Base-by-base conservation (phyloP, 2,329 filamentous ascomycete species). In the Neonectria coccinea region DNA sequence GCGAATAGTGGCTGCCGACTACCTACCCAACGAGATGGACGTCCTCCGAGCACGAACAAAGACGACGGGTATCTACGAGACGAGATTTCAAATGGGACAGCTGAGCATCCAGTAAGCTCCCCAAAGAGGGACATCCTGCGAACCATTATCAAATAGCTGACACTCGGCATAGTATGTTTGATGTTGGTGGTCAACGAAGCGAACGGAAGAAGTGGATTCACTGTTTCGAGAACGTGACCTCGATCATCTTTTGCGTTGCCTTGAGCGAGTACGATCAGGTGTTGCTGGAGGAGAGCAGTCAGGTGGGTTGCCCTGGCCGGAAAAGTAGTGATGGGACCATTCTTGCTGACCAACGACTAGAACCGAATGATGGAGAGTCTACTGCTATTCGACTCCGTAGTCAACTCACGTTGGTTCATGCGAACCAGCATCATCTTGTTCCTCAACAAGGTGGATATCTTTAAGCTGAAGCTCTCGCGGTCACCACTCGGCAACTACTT, bases 191-290 rank as follows among this genome's bases (percentile, higher is more conserved):
- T 25, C 96, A 99, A 81, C 86, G 96, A 77, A 98, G 95, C 79
- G 96, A 99, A 81, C 89, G 96, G 67, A 99, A 99, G 85, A 99
- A 99, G 83, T 99, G 96, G 96, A 99, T 99, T 77, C 96, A 99
- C 82, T 99, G 96, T 83, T 99, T 99, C 79, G 96, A 99, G 80
- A 98, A 98, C 74, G 96, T 99, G 74, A 99, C 96, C 47, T 98
- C 96, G 4, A 99, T 99, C 79, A 99, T 99, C 72, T 99, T 99
- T 81, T 99, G 96, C 77, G 96, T 99, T 67, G 96, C 96, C 16
- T 83, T 99, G 73, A 98, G 94, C 83, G 96, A 99, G 81, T 99
- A 99, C 79, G 96, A 99, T 76, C 96, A 99, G 81, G 95, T 97
- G 5, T 84, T 99, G 58, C 85, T 99, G 44, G 96, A 99, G 81